phyloP scores from a whole-genome alignment of 306 rosid genomes.

The Cucurbita maxima region DNA sequence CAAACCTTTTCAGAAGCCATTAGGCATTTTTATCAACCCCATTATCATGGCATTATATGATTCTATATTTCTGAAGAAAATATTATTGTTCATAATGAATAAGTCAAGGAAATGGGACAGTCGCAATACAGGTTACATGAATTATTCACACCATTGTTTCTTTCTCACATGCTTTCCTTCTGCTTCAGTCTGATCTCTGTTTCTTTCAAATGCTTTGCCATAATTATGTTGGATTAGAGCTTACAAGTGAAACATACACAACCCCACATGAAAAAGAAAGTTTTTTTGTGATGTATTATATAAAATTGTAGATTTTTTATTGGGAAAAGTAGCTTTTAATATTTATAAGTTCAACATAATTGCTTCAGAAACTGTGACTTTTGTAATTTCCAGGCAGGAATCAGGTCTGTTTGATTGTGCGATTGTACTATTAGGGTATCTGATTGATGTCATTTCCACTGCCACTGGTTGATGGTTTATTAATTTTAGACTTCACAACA shows the following conservation, averaged over 20 bases:
- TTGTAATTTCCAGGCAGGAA: background rate
- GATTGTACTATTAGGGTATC: background rate
- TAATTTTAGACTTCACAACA: background rate
- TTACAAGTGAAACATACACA: background rate
- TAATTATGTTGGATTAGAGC: background rate
- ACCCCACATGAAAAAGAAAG: background rate
- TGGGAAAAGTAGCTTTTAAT: background rate
- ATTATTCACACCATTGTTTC: background rate
- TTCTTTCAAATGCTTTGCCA: background rate
- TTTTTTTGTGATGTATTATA: background rate
- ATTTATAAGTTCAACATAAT: background rate
- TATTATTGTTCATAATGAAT: slow-evolving; percentile 1
- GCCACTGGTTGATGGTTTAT: background rate
- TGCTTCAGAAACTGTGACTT: background rate
- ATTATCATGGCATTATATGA: slow-evolving; percentile 34
- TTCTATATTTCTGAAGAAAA: background rate
- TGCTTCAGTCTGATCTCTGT: background rate
- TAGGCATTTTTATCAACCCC: slow-evolving; percentile 52
- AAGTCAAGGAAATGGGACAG: background rate
- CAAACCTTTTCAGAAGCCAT: slow-evolving; percentile 31
- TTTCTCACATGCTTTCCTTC: slow-evolving; percentile 3
- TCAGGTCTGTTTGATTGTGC: background rate
- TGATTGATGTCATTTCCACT: slow-evolving; percentile 3
- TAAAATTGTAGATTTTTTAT: background rate
- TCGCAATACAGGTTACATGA: background rate